Evolutionary conservation across 2,329 filamentous ascomycete species (phyloP), one percentile per base, ranked within the genome.

Genomic region (Diaporthe citriasiana): DNA sequence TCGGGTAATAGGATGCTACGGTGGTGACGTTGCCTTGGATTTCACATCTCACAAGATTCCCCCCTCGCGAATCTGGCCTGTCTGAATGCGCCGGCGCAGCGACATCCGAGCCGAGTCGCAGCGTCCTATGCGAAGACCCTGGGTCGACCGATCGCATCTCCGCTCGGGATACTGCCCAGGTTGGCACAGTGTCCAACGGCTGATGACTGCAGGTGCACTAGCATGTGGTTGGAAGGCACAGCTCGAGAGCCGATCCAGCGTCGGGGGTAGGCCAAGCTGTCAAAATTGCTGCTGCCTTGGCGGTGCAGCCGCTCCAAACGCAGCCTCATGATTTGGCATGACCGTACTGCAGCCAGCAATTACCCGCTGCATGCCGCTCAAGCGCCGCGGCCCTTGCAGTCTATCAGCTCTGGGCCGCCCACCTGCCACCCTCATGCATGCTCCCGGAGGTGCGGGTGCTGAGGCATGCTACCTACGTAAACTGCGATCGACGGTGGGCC

Each of bases 41-140:
- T 63, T 68, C 63, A 68, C 47, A 68, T 68, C 63, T 68, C 63
- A 68, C 63, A 68, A 68, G 63, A 68, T 68, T 53, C 15, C n/a
- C 0, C 8, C n/a, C 33, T 68, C 63, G 63, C 63, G 47, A 68
- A 40, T 68, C 63, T 68, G n/a, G 47, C 30, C n/a, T n/a, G n/a
- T n/a, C n/a, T n/a, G n/a, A n/a, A n/a, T 53, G 63, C 45, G 4
- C 63, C 63, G 63, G 63, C 33, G 47, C 47, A 66, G 63, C 63
- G 63, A 68, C 63, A 68, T 68, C 63, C 63, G 63, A 68, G 33
- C 47, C 27, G 30, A 38, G 13, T 30, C 12, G 47, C 47, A 53
- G 47, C 38, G 1, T 40, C n/a, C 63, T 27, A 13, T 53, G 33
- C n/a, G 17, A 38, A 12, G n/a, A n/a, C 4, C n/a, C 9, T 47